Evolutionary conservation across 1,284 basidiomycete genomes (phyloP).

Genomic region (Porodaedalea pini): DNA sequence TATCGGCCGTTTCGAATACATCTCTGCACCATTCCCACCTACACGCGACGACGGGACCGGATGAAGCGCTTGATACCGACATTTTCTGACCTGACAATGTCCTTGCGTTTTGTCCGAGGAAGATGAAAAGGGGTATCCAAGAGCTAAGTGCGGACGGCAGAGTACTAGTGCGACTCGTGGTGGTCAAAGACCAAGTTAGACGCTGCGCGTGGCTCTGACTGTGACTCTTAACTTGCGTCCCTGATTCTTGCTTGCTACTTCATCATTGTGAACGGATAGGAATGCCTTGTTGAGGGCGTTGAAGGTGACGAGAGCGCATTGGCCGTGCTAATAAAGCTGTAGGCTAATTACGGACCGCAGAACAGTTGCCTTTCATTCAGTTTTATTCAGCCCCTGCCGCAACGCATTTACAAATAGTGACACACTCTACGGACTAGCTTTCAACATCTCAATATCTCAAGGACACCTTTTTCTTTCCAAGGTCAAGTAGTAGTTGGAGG

Average conservation of each 20-base stretch:
- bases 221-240: background rate
- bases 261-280: background rate
- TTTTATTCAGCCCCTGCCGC: background rate
- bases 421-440: background rate
- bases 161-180: background rate
- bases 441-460: background rate
- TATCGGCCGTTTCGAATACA: slow-evolving; percentile 17
- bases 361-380: background rate
- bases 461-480: background rate
- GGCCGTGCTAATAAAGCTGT: background rate
- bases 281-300: background rate
- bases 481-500: background rate
- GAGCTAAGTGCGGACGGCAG: background rate
- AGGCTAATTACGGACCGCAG: background rate
- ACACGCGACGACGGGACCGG: slow-evolving; percentile 16
- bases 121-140: background rate
- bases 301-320: background rate
- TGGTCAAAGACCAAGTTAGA: background rate
- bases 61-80: background rate
- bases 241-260: background rate
- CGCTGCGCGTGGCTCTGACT: background rate
- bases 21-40: slow-evolving; percentile 26
- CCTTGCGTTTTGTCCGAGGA: background rate
- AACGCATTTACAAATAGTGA: background rate
- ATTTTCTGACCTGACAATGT: background rate